These are phyloP conservation scores for Lecanicillium sp. DNA, from an alignment of 2,329 filamentous ascomycete genomes.

Conservation along the genomic window DNA sequence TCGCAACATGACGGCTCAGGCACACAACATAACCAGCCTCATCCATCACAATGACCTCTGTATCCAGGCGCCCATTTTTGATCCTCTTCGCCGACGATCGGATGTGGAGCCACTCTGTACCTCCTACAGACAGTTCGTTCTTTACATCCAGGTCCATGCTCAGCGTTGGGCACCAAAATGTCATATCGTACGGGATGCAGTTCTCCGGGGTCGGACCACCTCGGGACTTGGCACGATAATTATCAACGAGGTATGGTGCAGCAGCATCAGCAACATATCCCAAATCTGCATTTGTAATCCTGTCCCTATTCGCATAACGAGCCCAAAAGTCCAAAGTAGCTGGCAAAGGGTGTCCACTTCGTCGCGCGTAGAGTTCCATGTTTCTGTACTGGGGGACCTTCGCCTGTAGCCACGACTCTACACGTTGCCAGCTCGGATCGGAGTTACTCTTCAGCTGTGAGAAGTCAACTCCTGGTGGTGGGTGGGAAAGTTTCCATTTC, in stretches of 20 bases:
- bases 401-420: not conserved
- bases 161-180: conserved; percentile 70
- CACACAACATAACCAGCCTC: conserved; percentile 19
- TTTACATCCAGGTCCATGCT: conserved; percentile 71
- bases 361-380: conserved; percentile 21
- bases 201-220: conserved; percentile 13
- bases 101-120: conserved; percentile 65
- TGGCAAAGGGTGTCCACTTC: conserved; percentile 4
- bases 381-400: conserved; percentile 15
- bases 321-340: conserved; percentile 15
- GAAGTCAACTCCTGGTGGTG: conserved; percentile 18
- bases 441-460: conserved; percentile 12
- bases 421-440: conserved; percentile 21
- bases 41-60: conserved; percentile 63
- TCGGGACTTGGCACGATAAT: conserved; percentile 24
- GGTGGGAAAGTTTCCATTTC: conserved; percentile 14
- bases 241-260: conserved; percentile 58
- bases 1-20: conserved; percentile 21
- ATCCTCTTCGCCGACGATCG: conserved; percentile 58
- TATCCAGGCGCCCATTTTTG: conserved; percentile 63
- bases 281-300: conserved; percentile 1
- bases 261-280: conserved; percentile 21
- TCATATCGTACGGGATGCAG: conserved; percentile 17
- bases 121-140: conserved; percentile 56
- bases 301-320: not conserved